A percentile compares a stretch with the other conserved stretches of the same genome.
Evolutionary conservation across 345 rosid species (phyloP).

Genomic region (Eucalyptus brandiana): DNA sequence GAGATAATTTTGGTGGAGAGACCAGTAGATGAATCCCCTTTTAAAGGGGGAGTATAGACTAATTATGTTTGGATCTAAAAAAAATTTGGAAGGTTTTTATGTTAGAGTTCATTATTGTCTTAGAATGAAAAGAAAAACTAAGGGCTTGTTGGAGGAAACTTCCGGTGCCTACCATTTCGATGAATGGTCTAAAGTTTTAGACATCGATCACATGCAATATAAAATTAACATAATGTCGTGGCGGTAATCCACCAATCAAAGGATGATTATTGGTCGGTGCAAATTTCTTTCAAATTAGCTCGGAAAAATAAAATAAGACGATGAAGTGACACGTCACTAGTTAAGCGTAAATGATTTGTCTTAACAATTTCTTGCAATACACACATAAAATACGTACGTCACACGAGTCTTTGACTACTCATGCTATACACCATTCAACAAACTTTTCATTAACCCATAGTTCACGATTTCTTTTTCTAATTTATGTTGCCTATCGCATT

Average conservation of each 20-base stretch:
- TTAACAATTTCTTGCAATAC: not conserved
- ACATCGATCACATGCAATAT: not conserved
- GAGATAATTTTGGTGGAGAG: not conserved
- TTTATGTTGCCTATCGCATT: not conserved
- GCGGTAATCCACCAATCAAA: not conserved
- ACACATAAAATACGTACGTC: not conserved
- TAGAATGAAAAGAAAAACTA: not conserved
- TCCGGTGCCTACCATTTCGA: not conserved
- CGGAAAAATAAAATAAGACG: not conserved
- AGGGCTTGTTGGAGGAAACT: not conserved
- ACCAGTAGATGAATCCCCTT: not conserved
- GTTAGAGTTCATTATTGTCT: not conserved
- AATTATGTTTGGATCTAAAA: not conserved
- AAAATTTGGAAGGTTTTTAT: not conserved
- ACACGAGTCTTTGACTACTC: not conserved
- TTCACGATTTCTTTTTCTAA: not conserved
- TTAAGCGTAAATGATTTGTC: not conserved
- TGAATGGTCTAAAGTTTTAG: not conserved
- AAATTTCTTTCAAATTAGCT: not conserved
- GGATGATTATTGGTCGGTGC: not conserved
- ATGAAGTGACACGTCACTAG: not conserved
- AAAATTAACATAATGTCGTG: not conserved
- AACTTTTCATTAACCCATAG: not conserved
- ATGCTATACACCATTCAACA: not conserved
- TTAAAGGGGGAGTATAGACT: not conserved